Percentiles rank a stretch among this genome's conserved stretches.
phyloP scores from a whole-genome alignment of 306 rosid species.

The Sesbania bispinosa region DNA sequence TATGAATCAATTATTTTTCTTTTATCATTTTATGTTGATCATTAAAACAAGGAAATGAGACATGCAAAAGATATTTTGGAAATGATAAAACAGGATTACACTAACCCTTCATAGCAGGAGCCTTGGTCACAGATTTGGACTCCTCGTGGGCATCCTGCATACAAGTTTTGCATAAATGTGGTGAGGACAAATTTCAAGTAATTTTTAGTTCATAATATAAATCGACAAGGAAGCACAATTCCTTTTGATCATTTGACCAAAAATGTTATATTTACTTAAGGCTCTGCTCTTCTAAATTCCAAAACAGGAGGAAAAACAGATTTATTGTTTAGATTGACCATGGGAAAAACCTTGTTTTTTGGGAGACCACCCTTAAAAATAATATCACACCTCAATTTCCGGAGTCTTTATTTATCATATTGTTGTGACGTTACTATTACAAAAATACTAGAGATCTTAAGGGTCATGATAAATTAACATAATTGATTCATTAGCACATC shows the following conservation, averaged over 20 bases:
- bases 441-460: not conserved
- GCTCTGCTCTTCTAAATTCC: not conserved
- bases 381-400: constrained; percentile 1
- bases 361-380: not conserved
- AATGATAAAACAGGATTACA: constrained; percentile 16
- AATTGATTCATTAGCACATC: not conserved
- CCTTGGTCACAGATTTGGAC: constrained; percentile 79
- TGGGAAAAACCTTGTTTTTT: not conserved
- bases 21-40: not conserved
- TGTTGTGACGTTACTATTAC: not conserved
- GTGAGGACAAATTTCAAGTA: constrained; percentile 9
- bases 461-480: not conserved
- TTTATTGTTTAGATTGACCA: not conserved
- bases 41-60: not conserved
- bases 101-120: constrained; percentile 90
- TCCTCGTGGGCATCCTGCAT: constrained; percentile 73
- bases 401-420: constrained; percentile 6
- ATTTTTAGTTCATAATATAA: constrained; percentile 2
- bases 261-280: not conserved
- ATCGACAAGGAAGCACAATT: constrained; percentile 7
- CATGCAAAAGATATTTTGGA: not conserved
- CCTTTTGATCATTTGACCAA: not conserved
- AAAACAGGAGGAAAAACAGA: not conserved
- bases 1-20: not conserved
- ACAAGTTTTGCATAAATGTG: constrained; percentile 19